Base-by-base conservation (phyloP, 306 rosid species). In the Casuarina equisetifolia region DNA sequence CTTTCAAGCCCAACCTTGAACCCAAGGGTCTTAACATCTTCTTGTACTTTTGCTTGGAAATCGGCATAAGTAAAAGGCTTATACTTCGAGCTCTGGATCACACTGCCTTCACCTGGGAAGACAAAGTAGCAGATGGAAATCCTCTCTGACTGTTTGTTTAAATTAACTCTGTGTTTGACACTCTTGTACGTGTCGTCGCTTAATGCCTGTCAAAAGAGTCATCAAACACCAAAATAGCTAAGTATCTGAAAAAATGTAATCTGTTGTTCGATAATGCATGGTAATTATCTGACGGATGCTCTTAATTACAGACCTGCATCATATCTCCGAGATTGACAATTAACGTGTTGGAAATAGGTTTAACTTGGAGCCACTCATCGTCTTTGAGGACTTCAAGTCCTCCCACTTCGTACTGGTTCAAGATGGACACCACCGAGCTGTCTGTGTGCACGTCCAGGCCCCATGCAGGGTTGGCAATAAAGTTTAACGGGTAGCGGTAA, bases 381-480 rank as follows among this genome's bases (percentile, higher is more conserved):
- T 86, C 81, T 79, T 82, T 90, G 83, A 90, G 89, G 8, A 91
- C 76, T 70, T 91, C 83, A 61, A 91, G 91, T 1, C 94, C 91
- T 54, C 87, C 84, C 1, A 90, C 91, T 38, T 74, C 68, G 64
- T 82, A 84, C 45, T 86, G 85, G 68, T n/a, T 85, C 42, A 90
- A 72, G 59, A 90, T 82, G 17, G 96, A 80, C 57, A 90, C 25
- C 4, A 86, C 81, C 2, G 93, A 88, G 72, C 92, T 91, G 76
- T 91, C 97, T 16, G 94, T 91, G 57, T 91, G 97, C 0, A 48
- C 84, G 32, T 84, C 92, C 83, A 91, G 80, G 5, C 97, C 97
- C 85, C 86, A 84, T 74, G 88, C 83, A 84, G 57, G 32, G 55
- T 59, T 15, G 0, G 73, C 43, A 13, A 76, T 69, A 13, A 57